Evolutionary conservation across 2,329 filamentous ascomycete species (phyloP).

Genomic region (Fusarium sp.): DNA sequence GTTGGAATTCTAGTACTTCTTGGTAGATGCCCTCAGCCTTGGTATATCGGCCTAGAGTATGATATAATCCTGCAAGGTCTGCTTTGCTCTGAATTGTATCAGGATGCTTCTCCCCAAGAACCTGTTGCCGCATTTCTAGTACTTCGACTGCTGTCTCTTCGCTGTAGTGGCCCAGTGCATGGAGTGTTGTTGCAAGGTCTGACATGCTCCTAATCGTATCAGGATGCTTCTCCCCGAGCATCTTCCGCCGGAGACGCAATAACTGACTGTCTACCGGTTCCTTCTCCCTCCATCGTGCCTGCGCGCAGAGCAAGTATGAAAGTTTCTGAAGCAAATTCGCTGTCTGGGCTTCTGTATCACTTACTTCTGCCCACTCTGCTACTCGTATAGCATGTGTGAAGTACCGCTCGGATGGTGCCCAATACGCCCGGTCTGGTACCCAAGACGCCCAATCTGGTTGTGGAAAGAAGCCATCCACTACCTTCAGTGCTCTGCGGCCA

Average conservation of each 20-base stretch:
- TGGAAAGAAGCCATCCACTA: background rate
- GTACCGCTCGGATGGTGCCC: background rate
- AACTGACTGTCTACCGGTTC: background rate
- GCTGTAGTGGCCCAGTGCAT: too few species aligned
- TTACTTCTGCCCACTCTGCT: background rate
- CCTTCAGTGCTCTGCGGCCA: background rate
- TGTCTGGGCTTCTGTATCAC: background rate
- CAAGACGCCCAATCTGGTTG: rapidly evolving
- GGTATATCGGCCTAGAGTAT: background rate
- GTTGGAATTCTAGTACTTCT: background rate
- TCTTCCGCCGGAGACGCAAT: too few species aligned
- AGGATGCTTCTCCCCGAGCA: too few species aligned
- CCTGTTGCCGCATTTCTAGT: background rate
- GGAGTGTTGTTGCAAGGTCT: too few species aligned
- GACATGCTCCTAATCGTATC: too few species aligned
- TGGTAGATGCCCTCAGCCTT: background rate
- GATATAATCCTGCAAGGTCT: background rate
- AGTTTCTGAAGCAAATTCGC: rapidly evolving
- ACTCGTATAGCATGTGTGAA: background rate
- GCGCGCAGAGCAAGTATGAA: rapidly evolving
- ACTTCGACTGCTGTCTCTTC: too few species aligned
- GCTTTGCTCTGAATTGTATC: background rate
- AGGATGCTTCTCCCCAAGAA: background rate
- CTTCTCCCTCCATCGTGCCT: background rate
- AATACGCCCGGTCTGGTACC: background rate